Percentiles rank a stretch among this genome's conserved stretches.
phyloP scores from a whole-genome alignment of 352 stramenopile species.

The Globisporangium cederbergense region DNA sequence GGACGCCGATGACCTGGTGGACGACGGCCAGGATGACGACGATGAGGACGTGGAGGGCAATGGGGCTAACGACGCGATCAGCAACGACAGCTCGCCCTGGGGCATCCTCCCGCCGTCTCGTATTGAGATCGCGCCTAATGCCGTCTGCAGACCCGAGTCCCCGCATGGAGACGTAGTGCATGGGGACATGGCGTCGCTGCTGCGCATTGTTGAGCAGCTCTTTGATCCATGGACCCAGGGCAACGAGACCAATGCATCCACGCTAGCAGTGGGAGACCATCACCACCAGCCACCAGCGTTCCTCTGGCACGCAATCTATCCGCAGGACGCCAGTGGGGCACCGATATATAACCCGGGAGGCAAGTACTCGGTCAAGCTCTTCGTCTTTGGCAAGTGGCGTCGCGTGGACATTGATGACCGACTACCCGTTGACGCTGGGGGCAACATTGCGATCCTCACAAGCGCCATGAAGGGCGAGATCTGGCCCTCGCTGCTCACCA shows the following conservation, averaged over 20 bases:
- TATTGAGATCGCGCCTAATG: conserved; percentile 57
- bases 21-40: conserved; percentile 72
- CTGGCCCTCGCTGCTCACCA: conserved; percentile 62
- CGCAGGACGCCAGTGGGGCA: conserved; percentile 41
- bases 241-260: background rate
- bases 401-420: conserved; percentile 69
- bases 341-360: conserved; percentile 68
- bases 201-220: conserved; percentile 64
- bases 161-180: conserved; percentile 69
- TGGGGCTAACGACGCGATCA: conserved; percentile 5
- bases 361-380: conserved; percentile 75
- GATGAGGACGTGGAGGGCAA: conserved; percentile 26
- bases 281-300: conserved; percentile 23
- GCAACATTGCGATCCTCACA: conserved; percentile 48
- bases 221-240: conserved; percentile 19
- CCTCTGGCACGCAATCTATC: conserved; percentile 74
- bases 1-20: conserved; percentile 59
- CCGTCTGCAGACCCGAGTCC: conserved; percentile 47
- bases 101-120: conserved; percentile 43
- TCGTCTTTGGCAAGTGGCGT: conserved; percentile 68
- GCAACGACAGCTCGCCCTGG: conserved; percentile 44
- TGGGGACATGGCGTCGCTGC: conserved; percentile 59
- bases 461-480: conserved; percentile 65
- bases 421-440: conserved; percentile 47
- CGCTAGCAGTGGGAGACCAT: too few relatives aligned